Conservation (phyloP, 345 rosid species). For the Kernera saxatilis region DNA sequence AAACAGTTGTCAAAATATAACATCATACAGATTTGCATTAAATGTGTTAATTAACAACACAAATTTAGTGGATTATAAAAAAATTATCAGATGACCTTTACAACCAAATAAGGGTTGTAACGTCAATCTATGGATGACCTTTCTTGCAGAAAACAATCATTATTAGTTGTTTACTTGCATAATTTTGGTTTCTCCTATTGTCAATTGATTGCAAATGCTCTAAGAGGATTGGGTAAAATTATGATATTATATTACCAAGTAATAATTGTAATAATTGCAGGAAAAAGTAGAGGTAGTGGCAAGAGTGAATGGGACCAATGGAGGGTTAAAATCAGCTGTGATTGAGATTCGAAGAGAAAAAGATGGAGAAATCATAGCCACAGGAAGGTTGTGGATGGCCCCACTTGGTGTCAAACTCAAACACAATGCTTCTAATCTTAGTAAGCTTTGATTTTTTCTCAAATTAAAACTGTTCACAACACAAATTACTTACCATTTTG, state of each 20-base stretch:
- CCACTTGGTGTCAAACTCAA: conserved; percentile 8
- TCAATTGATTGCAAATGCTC: too few relatives aligned
- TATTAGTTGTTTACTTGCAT: too few relatives aligned
- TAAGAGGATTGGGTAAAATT: background rate
- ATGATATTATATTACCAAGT: background rate
- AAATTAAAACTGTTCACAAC: background rate
- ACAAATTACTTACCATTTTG: background rate
- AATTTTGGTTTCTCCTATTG: too few relatives aligned
- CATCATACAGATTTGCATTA: too few relatives aligned
- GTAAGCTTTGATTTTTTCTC: conserved; percentile 38
- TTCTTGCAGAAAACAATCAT: too few relatives aligned
- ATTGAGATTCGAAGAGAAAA: conserved; percentile 41
- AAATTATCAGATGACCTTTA: too few relatives aligned
- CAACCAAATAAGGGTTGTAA: too few relatives aligned
- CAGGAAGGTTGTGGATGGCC: conserved; percentile 60
- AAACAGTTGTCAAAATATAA: too few relatives aligned
- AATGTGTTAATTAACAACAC: too few relatives aligned
- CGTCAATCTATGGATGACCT: too few relatives aligned
- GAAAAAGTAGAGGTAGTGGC: conserved; percentile 65
- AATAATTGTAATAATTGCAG: conserved; percentile 25
- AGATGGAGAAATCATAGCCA: conserved; percentile 38
- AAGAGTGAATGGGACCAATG: conserved; percentile 41
- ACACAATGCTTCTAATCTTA: background rate
- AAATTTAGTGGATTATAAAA: too few relatives aligned
- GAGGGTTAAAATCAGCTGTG: conserved; percentile 36